Conservation (phyloP, 2,329 filamentous ascomycete species). For the Fusarium mexicanum region DNA sequence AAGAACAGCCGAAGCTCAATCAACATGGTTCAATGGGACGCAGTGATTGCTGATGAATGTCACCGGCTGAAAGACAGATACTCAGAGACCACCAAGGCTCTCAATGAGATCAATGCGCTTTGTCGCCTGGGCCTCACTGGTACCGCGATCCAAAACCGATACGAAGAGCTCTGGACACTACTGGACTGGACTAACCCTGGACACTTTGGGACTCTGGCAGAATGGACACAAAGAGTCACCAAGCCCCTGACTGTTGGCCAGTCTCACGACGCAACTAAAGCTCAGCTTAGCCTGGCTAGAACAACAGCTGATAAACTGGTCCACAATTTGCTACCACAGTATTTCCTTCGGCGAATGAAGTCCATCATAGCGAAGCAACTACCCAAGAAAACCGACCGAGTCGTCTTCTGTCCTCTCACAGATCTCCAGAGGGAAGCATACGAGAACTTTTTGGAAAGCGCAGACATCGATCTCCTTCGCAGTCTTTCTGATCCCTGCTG, state of each 20-base stretch:
- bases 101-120: constrained; percentile 90
- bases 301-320: constrained; percentile 86
- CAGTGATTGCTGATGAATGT: constrained; percentile 93
- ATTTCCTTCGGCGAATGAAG: constrained; percentile 94
- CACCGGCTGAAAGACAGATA: constrained; percentile 84
- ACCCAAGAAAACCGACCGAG: constrained; percentile 92
- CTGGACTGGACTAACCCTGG: constrained; percentile 97
- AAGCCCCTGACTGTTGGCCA: constrained; percentile 87
- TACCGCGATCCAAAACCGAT: constrained; percentile 97
- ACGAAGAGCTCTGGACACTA: constrained; percentile 95
- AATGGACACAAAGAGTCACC: constrained; percentile 83
- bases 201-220: constrained; percentile 67
- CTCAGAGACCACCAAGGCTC: constrained; percentile 82
- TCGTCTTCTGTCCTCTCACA: constrained; percentile 94
- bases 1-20: constrained; percentile 76
- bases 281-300: constrained; percentile 82
- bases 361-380: constrained; percentile 89
- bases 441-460: constrained; percentile 76
- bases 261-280: constrained; percentile 87
- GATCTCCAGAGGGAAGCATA: constrained; percentile 84
- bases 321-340: constrained; percentile 85
- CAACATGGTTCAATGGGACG: constrained; percentile 92
- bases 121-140: constrained; percentile 94
- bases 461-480: constrained; percentile 75
- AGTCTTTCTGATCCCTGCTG: constrained; percentile 73